A percentile compares a stretch with the other conserved stretches of the same genome.
These are phyloP conservation scores for Nitzschia sp. DNA, from an alignment of 108 stramenopile genomes.

Conservation along the genomic window DNA sequence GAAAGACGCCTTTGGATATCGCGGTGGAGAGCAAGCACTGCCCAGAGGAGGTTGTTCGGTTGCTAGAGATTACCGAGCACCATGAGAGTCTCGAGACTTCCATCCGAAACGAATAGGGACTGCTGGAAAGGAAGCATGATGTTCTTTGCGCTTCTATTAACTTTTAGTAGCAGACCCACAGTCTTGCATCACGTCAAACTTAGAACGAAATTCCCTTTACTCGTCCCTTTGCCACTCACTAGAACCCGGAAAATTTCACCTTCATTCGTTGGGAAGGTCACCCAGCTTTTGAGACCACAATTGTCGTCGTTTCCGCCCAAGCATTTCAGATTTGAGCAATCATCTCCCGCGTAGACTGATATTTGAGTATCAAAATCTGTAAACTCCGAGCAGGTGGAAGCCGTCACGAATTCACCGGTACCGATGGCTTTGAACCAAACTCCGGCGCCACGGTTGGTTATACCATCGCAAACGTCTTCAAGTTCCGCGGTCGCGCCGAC, in stretches of 20 bases:
- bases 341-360: slow-evolving; percentile 5
- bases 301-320: slow-evolving; percentile 7
- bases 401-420: not conserved
- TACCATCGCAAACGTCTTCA: too few species aligned
- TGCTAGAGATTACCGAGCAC: slow-evolving; percentile 2
- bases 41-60: not conserved
- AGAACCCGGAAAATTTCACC: slow-evolving; percentile 2
- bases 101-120: too few species aligned
- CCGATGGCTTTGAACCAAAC: slow-evolving; percentile 10
- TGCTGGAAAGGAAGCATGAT: too few species aligned
- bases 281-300: not conserved
- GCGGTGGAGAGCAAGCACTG: not conserved
- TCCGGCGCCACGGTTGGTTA: too few species aligned
- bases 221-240: slow-evolving; percentile 3
- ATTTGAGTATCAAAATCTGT: slow-evolving; percentile 19
- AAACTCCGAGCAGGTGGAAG: not conserved
- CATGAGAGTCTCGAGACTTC: too few species aligned
- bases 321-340: slow-evolving; percentile 3
- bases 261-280: not conserved
- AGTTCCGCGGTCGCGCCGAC: too few species aligned
- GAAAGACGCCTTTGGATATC: slow-evolving; percentile 1
- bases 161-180: too few species aligned
- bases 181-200: too few species aligned
- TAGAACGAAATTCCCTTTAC: slow-evolving; percentile 9
- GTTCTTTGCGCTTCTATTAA: too few species aligned